These are phyloP conservation scores for Chionographis japonica DNA, from an alignment of 106 monocot species.

Conservation along the genomic window DNA sequence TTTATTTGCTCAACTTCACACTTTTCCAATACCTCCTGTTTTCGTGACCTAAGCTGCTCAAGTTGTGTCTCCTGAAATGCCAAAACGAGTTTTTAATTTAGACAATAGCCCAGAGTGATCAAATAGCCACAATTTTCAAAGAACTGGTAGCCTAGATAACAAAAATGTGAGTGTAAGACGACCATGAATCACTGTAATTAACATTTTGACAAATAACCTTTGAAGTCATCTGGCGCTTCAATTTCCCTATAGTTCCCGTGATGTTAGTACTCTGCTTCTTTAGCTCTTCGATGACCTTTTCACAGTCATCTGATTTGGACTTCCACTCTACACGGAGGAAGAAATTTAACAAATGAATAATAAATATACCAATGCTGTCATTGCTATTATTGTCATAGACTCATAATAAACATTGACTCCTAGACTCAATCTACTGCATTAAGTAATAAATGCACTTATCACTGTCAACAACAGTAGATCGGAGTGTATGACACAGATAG, in stretches of 20 bases:
- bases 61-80: constrained; percentile 59
- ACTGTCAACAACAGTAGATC: too few species aligned
- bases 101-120: neutral
- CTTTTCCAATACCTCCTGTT: constrained; percentile 70
- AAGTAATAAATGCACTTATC: too few species aligned
- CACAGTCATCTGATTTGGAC: constrained; percentile 78
- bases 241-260: constrained; percentile 52
- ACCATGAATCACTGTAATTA: neutral
- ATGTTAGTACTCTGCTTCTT: constrained; percentile 54
- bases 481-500: too few species aligned
- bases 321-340: constrained; percentile 61
- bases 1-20: constrained; percentile 91
- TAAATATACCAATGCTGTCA: neutral
- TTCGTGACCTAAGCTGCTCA: constrained; percentile 59
- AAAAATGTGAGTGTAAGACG: neutral
- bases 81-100: neutral
- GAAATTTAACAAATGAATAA: neutral
- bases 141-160: neutral
- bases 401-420: too few species aligned
- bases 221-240: constrained; percentile 74
- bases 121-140: neutral
- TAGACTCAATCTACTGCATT: too few species aligned
- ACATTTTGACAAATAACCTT: constrained; percentile 42
- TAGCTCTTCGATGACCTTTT: constrained; percentile 66
- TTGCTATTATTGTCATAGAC: too few species aligned